A percentile compares a stretch with the other conserved stretches of the same genome.
phyloP scores from a whole-genome alignment of 1,284 basidiomycete genomes.

The Ustilago loliicola region DNA sequence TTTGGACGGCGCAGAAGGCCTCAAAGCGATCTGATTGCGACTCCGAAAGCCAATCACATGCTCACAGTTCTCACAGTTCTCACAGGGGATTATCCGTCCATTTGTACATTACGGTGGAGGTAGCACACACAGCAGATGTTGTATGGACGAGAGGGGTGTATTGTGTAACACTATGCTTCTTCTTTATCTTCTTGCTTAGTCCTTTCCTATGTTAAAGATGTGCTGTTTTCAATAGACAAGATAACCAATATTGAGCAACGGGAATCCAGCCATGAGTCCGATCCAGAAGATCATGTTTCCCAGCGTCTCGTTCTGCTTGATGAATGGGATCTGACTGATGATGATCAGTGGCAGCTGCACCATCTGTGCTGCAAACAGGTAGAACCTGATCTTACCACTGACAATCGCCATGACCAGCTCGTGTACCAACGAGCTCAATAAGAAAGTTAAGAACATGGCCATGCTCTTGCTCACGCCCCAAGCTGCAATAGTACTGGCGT shows the following conservation, averaged over 20 bases:
- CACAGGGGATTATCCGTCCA: no score
- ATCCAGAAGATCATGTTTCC: slow-evolving; percentile 87
- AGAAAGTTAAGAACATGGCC: slow-evolving; percentile 92
- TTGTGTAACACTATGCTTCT: background rate
- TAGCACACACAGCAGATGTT: background rate
- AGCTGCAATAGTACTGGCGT: slow-evolving; percentile 82
- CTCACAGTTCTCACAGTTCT: background rate
- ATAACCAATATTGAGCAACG: slow-evolving; percentile 86
- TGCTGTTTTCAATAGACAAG: slow-evolving; percentile 52
- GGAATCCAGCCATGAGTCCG: slow-evolving; percentile 85
- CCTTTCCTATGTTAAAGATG: background rate
- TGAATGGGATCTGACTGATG: slow-evolving; percentile 75
- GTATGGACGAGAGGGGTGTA: background rate
- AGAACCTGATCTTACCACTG: slow-evolving; percentile 68
- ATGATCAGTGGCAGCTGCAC: slow-evolving; percentile 92
- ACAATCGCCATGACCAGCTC: slow-evolving; percentile 91
- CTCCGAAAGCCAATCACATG: background rate
- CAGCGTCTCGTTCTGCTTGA: slow-evolving; percentile 56
- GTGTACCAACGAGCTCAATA: slow-evolving; percentile 77
- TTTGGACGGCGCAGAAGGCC: background rate
- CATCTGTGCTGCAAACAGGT: slow-evolving; percentile 76
- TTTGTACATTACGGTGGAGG: no score
- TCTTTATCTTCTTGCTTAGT: background rate
- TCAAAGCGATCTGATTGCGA: background rate
- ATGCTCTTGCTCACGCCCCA: slow-evolving; percentile 80